Evolutionary conservation across 257 asterid genomes (phyloP).

Genomic region (Knoxia roxburghii): DNA sequence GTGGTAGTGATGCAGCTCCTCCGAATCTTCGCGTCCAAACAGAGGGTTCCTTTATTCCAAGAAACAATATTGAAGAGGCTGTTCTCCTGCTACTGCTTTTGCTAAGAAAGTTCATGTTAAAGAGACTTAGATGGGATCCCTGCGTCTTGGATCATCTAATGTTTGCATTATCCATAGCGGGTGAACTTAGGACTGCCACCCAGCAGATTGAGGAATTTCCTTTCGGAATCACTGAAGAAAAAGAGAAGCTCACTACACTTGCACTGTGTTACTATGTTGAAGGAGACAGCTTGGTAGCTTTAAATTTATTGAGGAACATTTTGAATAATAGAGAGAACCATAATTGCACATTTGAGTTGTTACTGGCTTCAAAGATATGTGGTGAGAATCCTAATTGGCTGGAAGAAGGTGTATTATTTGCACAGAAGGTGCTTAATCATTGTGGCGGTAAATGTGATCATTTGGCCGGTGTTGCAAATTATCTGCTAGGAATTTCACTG

Average conservation of each 20-base stretch:
- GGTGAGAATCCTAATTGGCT: conserved; percentile 31
- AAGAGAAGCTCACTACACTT: conserved; percentile 48
- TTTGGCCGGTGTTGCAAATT: conserved; percentile 41
- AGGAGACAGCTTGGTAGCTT: conserved; percentile 50
- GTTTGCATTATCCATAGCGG: conserved; percentile 67
- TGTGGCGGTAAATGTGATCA: conserved; percentile 35
- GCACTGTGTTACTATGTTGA: conserved; percentile 69
- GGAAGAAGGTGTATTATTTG: conserved; percentile 57
- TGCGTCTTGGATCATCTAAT: conserved; percentile 65
- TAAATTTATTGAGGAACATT: conserved; percentile 61
- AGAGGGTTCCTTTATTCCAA: conserved; percentile 70
- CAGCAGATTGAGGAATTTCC: conserved; percentile 69
- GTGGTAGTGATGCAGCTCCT: conserved; percentile 72
- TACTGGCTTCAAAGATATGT: conserved; percentile 80
- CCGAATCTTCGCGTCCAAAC: conserved; percentile 79
- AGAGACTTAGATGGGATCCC: conserved; percentile 60
- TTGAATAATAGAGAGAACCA: conserved; percentile 51
- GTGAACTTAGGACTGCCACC: conserved; percentile 56
- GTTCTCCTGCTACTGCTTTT: conserved; percentile 60
- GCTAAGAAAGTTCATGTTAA: conserved; percentile 37
- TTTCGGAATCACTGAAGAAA: conserved; percentile 39
- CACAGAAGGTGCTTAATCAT: conserved; percentile 27
- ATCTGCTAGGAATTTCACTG: conserved; percentile 51
- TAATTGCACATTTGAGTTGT: conserved; percentile 36
- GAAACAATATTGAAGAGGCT: conserved; percentile 81